phyloP scores from a whole-genome alignment of 1,284 basidiomycete species.

The Wolfiporia cocos region DNA sequence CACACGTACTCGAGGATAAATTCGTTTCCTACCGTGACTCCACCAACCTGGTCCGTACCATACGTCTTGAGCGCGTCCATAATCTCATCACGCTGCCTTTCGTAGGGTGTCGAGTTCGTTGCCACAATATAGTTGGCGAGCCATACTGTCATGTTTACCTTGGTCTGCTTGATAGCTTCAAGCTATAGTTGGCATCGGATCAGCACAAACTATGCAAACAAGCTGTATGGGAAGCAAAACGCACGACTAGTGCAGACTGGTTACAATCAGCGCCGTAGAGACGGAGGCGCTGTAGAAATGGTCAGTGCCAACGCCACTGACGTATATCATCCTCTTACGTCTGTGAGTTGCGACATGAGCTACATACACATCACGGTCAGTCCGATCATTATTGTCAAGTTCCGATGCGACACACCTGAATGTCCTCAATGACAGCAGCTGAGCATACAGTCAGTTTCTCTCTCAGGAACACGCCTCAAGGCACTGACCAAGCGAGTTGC shows the following conservation, averaged over 20 bases:
- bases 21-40: slow-evolving; percentile 81
- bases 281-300: slow-evolving; percentile 37
- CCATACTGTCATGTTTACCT: slow-evolving; percentile 83
- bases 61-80: slow-evolving; percentile 69
- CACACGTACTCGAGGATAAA: slow-evolving; percentile 69
- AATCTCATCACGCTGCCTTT: slow-evolving; percentile 66
- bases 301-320: background rate
- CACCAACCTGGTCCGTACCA: slow-evolving; percentile 73
- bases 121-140: slow-evolving; percentile 75
- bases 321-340: slow-evolving; percentile 4
- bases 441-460: background rate
- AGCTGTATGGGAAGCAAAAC: slow-evolving; percentile 15
- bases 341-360: slow-evolving; percentile 53
- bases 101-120: slow-evolving; percentile 65
- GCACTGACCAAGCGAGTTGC: slow-evolving; percentile 38
- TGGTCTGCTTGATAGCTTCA: slow-evolving; percentile 82
- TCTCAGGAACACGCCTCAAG: background rate
- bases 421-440: slow-evolving; percentile 43
- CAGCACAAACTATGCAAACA: background rate
- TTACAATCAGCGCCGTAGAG: slow-evolving; percentile 58
- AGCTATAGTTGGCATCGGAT: slow-evolving; percentile 33
- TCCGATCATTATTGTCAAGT: slow-evolving; percentile 5
- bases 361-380: slow-evolving; percentile 20
- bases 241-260: slow-evolving; percentile 45
- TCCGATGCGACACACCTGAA: slow-evolving; percentile 33